Percentiles rank a stretch among this genome's conserved stretches.
These are phyloP conservation scores for Macrocystidia cucumis DNA, from an alignment of 1,284 basidiomycete genomes.

Conservation along the genomic window DNA sequence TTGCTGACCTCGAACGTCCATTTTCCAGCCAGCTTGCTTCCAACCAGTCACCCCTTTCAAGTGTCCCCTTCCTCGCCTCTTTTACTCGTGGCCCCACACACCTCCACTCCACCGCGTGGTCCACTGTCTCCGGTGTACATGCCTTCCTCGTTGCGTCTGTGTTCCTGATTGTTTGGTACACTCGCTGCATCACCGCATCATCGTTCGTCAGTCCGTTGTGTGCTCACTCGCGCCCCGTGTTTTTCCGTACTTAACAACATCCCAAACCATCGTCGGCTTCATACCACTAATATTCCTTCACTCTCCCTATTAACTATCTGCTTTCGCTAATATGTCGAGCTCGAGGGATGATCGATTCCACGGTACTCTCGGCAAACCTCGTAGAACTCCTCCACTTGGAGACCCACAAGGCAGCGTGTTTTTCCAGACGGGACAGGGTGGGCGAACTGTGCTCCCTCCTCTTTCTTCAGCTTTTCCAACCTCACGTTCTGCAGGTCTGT, in stretches of 20 bases:
- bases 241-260: conserved; percentile 39
- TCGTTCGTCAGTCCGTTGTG: conserved; percentile 14
- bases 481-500: conserved; percentile 83
- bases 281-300: conserved; percentile 46
- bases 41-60: conserved; percentile 16
- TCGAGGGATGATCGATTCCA: conserved; percentile 55
- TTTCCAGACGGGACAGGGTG: conserved; percentile 74
- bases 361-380: conserved; percentile 44
- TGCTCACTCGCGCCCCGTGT: conserved; percentile 23
- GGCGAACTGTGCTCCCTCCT: conserved; percentile 80
- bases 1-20: conserved; percentile 15
- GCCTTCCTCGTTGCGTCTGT: conserved; percentile 34
- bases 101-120: conserved; percentile 38
- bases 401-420: conserved; percentile 54
- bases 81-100: conserved; percentile 27
- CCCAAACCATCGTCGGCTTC: conserved; percentile 27
- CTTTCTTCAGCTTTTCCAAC: conserved; percentile 76
- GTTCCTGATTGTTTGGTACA: conserved; percentile 31
- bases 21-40: conserved; percentile 12
- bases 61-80: conserved; percentile 15
- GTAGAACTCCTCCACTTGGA: conserved; percentile 47
- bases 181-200: conserved; percentile 17
- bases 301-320: conserved; percentile 35
- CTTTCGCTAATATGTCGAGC: conserved; percentile 54
- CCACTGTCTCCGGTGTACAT: conserved; percentile 33